These are phyloP conservation scores for Coemansia reversa DNA, from an alignment of 192 early-diverging fungal genomes.

Conservation along the genomic window DNA sequence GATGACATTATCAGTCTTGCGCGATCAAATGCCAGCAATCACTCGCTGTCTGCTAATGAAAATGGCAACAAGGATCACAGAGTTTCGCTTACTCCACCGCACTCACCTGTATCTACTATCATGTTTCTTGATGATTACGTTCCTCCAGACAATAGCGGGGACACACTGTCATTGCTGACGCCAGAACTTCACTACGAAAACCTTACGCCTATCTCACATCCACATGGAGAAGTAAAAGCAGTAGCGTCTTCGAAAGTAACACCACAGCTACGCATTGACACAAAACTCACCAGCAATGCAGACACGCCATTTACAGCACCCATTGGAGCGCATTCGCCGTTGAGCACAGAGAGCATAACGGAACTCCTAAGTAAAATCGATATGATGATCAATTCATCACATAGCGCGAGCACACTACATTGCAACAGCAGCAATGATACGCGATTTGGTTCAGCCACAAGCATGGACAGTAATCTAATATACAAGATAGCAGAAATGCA, in stretches of 20 bases:
- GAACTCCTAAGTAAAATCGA: constrained; percentile 42
- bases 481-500: constrained; percentile 23
- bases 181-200: neutral
- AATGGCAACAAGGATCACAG: neutral
- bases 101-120: constrained; percentile 16
- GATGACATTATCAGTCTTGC: constrained; percentile 19
- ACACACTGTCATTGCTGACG: constrained; percentile 12
- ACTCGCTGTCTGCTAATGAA: constrained; percentile 1
- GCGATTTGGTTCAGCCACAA: constrained; percentile 7
- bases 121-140: constrained; percentile 6
- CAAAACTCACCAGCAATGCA: constrained; percentile 12
- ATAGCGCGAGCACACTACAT: neutral
- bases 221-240: neutral
- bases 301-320: neutral
- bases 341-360: constrained; percentile 33
- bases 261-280: constrained; percentile 10
- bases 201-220: neutral
- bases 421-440: neutral
- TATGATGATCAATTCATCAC: constrained; percentile 13
- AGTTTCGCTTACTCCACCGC: constrained; percentile 10
- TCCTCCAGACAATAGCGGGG: neutral
- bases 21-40: neutral
- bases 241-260: neutral
- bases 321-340: constrained; percentile 6
- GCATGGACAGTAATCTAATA: constrained; percentile 21